These are phyloP conservation scores for Neopestalotiopsis clavispora DNA, from an alignment of 2,329 filamentous ascomycete genomes.

Conservation along the genomic window DNA sequence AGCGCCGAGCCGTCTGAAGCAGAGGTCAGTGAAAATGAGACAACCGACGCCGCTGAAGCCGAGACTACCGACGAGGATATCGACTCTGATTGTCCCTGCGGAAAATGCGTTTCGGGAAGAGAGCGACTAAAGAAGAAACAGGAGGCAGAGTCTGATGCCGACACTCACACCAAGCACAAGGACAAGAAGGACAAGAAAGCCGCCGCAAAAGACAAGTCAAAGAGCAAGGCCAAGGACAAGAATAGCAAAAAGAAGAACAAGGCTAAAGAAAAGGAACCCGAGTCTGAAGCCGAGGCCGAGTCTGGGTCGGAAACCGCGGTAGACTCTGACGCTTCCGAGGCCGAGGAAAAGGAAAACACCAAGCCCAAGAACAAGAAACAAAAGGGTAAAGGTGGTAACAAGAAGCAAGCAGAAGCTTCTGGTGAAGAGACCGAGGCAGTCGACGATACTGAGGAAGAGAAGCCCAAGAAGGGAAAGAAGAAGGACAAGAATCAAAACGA, in stretches of 20 bases:
- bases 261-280: conserved; percentile 15
- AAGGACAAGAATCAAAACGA: conserved; percentile 18
- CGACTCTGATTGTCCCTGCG: conserved; percentile 41
- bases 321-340: conserved; percentile 23
- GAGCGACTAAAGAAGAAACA: conserved; percentile 27
- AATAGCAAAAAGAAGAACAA: conserved; percentile 18
- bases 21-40: conserved; percentile 25
- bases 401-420: conserved; percentile 5
- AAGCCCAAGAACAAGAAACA: conserved; percentile 19
- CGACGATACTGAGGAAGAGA: not conserved
- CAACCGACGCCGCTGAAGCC: conserved; percentile 23
- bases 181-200: conserved; percentile 27
- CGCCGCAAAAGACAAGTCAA: conserved; percentile 23
- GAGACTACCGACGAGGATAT: conserved; percentile 33
- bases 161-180: conserved; percentile 17
- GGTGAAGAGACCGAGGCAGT: conserved; percentile 8
- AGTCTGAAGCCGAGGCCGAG: conserved; percentile 11
- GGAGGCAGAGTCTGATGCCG: conserved; percentile 15
- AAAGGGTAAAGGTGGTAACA: conserved; percentile 18
- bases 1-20: conserved; percentile 20
- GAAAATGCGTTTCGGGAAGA: conserved; percentile 34
- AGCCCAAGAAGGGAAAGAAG: conserved; percentile 15
- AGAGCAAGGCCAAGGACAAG: conserved; percentile 16
- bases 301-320: conserved; percentile 18
- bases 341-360: conserved; percentile 19